Conservation (phyloP, 257 asterid species). For the Thymus quinquecostatus region DNA sequence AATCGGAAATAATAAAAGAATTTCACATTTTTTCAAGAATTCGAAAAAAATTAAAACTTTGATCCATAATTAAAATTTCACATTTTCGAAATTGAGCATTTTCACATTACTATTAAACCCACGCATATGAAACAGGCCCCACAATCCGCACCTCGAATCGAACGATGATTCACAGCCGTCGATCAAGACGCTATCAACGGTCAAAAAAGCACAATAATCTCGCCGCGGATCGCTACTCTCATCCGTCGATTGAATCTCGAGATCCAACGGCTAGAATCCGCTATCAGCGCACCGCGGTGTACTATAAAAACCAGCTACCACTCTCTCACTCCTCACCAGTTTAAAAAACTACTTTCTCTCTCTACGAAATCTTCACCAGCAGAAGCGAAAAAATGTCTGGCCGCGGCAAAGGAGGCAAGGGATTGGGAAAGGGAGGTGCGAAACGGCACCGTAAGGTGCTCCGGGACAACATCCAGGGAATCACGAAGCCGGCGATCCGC, state of each 20-base stretch:
- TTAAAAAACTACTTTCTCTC: not conserved
- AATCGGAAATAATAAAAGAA: too few relatives aligned
- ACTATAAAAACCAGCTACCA: slow-evolving; percentile 5
- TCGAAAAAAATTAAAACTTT: too few relatives aligned
- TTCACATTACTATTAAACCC: not conserved
- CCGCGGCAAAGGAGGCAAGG: slow-evolving; percentile 41
- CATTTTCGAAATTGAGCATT: not conserved
- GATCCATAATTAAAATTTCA: not conserved
- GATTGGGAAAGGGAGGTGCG: slow-evolving; percentile 59
- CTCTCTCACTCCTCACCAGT: not conserved
- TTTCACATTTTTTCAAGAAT: too few relatives aligned
- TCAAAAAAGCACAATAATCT: not conserved
- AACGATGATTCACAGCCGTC: not conserved
- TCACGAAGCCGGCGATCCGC: slow-evolving; percentile 57
- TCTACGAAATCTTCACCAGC: not conserved
- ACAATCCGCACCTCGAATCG: not conserved
- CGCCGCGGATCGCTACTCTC: not conserved
- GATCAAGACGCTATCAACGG: slow-evolving; percentile 30
- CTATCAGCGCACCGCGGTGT: not conserved
- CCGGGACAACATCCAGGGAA: slow-evolving; percentile 46
- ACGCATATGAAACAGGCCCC: not conserved
- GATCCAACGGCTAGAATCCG: slow-evolving; percentile 17
- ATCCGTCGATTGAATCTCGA: slow-evolving; percentile 19
- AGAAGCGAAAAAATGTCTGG: slow-evolving; percentile 45
- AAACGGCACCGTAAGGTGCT: slow-evolving; percentile 56